Conservation (phyloP, 805 yeast genomes). For the Isabelozyma pseudorhagii region DNA sequence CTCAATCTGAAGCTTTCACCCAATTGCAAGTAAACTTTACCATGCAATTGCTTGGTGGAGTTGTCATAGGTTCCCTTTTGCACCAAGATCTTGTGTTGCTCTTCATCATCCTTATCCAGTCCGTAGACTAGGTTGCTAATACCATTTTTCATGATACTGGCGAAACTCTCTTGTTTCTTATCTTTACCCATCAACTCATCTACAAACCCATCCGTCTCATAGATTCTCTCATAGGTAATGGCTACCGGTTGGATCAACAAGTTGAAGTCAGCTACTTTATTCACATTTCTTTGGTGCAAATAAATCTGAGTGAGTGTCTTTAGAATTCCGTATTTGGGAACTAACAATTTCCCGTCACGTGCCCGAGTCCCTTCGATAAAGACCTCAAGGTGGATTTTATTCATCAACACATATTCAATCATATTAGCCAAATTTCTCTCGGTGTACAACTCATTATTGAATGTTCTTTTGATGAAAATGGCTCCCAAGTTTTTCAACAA, state of each 20-base stretch:
- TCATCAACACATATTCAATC: constrained; percentile 45
- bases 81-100: constrained; percentile 4
- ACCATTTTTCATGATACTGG: constrained; percentile 35
- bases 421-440: constrained; percentile 46
- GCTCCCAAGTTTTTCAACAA: constrained; percentile 52
- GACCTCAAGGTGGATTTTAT: constrained; percentile 54
- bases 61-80: constrained; percentile 7
- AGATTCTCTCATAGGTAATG: constrained; percentile 58
- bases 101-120: constrained; percentile 6
- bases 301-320: constrained; percentile 49
- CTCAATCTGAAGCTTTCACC: constrained; percentile 31
- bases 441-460: constrained; percentile 41
- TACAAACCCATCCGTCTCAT: constrained; percentile 53
- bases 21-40: constrained; percentile 34
- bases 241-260: constrained; percentile 50
- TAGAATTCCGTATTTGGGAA: constrained; percentile 61
- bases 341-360: constrained; percentile 59
- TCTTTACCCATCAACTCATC: constrained; percentile 56
- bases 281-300: constrained; percentile 29
- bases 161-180: constrained; percentile 50
- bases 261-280: constrained; percentile 22
- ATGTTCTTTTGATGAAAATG: constrained; percentile 52
- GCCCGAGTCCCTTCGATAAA: constrained; percentile 68
- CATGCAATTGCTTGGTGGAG: constrained; percentile 18
- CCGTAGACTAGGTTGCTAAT: constrained; percentile 20